A percentile compares a stretch with the other conserved stretches of the same genome.
phyloP scores from a whole-genome alignment of 768 basidiomycete genomes.

The Rhodotorula graminis region DNA sequence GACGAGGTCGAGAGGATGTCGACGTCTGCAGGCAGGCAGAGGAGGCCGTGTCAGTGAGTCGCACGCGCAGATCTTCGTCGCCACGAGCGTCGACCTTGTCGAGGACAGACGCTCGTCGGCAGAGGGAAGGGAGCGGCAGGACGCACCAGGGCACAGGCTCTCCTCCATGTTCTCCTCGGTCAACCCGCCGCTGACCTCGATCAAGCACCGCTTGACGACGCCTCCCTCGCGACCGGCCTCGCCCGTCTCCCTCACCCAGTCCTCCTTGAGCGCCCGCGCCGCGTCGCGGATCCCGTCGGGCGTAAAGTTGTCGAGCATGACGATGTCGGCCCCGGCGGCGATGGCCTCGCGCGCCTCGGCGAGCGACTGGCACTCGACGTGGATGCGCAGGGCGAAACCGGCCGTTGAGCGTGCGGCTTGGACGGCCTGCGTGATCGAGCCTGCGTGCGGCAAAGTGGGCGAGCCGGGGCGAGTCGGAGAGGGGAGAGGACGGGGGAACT shows the following conservation, averaged over 20 bases:
- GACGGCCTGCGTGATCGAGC: conserved; percentile 86
- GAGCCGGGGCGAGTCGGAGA: too few species aligned
- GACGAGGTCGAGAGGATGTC: conserved; percentile 89
- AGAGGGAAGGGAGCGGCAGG: neutral
- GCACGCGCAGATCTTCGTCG: too few species aligned
- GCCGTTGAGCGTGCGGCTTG: conserved; percentile 78
- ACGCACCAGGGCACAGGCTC: conserved; percentile 73
- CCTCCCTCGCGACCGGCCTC: neutral
- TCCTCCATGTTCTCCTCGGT: conserved; percentile 78
- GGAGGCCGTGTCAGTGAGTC: neutral
- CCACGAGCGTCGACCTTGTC: too few species aligned
- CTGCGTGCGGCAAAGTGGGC: conserved; percentile 48
- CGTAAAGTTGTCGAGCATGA: conserved; percentile 45
- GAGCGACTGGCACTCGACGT: conserved; percentile 85
- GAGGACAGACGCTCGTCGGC: neutral
- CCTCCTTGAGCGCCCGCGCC: conserved; percentile 66
- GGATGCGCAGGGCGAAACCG: conserved; percentile 83
- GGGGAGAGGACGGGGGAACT: neutral
- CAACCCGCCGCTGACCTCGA: conserved; percentile 93
- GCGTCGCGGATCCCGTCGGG: conserved; percentile 59
- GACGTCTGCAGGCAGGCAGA: conserved; percentile 58
- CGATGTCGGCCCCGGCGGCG: conserved; percentile 62
- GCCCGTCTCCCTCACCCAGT: conserved; percentile 58
- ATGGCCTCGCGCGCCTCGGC: conserved; percentile 96
- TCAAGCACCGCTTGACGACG: conserved; percentile 57